A percentile compares a stretch with the other conserved stretches of the same genome.
Evolutionary conservation across 768 basidiomycete species (phyloP).

Genomic region (Russula abietina): DNA sequence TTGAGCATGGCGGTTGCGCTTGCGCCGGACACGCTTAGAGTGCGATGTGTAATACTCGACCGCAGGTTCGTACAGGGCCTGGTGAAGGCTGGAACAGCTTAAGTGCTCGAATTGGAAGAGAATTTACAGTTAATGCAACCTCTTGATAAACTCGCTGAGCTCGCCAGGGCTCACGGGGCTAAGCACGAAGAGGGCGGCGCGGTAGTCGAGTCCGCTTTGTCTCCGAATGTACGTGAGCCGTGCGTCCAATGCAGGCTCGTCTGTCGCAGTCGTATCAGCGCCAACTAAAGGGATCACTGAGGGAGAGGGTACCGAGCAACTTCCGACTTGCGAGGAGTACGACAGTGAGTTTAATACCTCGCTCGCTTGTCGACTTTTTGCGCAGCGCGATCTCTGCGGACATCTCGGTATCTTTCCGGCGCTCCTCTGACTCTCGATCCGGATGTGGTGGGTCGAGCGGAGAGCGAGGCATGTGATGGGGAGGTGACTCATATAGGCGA

Average conservation of each 20-base stretch:
- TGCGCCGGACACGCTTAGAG: conserved; percentile 85
- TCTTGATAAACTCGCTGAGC: conserved; percentile 81
- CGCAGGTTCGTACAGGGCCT: conserved; percentile 82
- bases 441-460: conserved; percentile 51
- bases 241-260: conserved; percentile 76
- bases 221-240: conserved; percentile 83
- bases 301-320: conserved; percentile 62
- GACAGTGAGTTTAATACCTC: conserved; percentile 90
- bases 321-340: conserved; percentile 85
- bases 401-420: conserved; percentile 65
- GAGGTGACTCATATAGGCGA: conserved; percentile 66
- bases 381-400: conserved; percentile 72
- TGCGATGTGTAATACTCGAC: conserved; percentile 91
- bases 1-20: conserved; percentile 78
- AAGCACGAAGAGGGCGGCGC: conserved; percentile 89
- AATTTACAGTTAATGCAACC: conserved; percentile 38
- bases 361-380: conserved; percentile 74
- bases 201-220: conserved; percentile 83
- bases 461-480: conserved; percentile 37
- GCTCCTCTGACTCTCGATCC: conserved; percentile 60
- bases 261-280: conserved; percentile 36
- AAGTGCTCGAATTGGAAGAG: conserved; percentile 6
- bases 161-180: conserved; percentile 87
- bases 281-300: background rate
- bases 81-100: conserved; percentile 57